Percentiles rank a stretch among this genome's conserved stretches.
Conservation (phyloP, 2,329 filamentous ascomycete genomes). For the Hymenoscyphus linearis region DNA sequence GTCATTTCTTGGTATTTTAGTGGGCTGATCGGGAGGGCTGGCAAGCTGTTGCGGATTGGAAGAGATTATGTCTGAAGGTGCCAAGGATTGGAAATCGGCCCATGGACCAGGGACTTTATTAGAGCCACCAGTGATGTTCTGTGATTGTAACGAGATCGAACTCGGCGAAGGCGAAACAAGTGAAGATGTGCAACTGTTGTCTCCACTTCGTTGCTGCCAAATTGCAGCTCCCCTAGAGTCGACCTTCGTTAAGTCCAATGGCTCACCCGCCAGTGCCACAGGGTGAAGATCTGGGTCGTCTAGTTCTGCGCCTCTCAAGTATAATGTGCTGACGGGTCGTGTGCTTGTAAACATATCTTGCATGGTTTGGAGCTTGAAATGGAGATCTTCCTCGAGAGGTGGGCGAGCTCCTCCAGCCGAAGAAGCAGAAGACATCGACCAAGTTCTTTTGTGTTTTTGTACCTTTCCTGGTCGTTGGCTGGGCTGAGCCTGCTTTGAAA, state of each 20-base stretch:
- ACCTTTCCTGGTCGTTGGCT: constrained; percentile 70
- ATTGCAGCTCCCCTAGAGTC: constrained; percentile 32
- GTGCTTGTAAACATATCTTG: constrained; percentile 90
- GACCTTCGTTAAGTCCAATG: constrained; percentile 52
- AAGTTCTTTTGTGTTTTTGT: constrained; percentile 86
- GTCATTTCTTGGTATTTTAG: constrained; percentile 52
- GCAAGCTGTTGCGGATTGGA: constrained; percentile 39
- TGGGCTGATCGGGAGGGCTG: constrained; percentile 45
- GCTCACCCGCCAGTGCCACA: constrained; percentile 65
- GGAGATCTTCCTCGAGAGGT: constrained; percentile 68
- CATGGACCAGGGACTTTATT: constrained; percentile 42
- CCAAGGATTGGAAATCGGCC: constrained; percentile 52
- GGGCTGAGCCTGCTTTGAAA: constrained; percentile 36
- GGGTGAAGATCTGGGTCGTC: constrained; percentile 79
- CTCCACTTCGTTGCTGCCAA: constrained; percentile 43
- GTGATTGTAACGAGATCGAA: constrained; percentile 57
- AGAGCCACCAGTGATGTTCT: constrained; percentile 30
- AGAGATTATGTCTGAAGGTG: constrained; percentile 41
- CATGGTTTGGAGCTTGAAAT: constrained; percentile 69
- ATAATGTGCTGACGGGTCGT: constrained; percentile 70
- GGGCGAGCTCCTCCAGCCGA: constrained; percentile 48
- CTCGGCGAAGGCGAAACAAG: constrained; percentile 64
- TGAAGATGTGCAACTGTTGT: constrained; percentile 50
- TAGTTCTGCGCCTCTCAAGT: constrained; percentile 67
- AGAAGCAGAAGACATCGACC: constrained; percentile 83